Conservation (phyloP, 2,329 filamentous ascomycete species). For the Orbilia oligospora region DNA sequence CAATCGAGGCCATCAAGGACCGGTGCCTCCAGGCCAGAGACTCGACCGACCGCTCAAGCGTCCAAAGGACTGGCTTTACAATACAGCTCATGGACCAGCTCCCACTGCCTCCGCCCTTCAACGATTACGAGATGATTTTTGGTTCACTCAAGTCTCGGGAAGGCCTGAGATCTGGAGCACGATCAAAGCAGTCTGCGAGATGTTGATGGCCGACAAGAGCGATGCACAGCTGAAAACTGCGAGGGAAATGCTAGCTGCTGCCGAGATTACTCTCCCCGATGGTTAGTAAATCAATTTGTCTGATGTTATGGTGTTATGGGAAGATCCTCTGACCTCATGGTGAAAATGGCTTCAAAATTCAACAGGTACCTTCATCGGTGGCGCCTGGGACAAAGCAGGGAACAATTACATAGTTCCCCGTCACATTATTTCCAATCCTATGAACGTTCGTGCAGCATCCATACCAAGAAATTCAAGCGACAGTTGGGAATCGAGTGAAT, state of each 20-base stretch:
- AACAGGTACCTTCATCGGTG: constrained; percentile 27
- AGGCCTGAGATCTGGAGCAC: constrained; percentile 38
- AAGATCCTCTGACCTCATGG: constrained; percentile 20
- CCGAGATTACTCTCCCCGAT: constrained; percentile 48
- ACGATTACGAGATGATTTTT: constrained; percentile 38
- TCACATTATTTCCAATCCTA: constrained; percentile 40
- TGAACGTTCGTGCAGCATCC: constrained; percentile 27
- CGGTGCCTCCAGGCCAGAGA: constrained; percentile 23
- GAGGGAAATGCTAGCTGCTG: constrained; percentile 42
- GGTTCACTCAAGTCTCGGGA: constrained; percentile 40
- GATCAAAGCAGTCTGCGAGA: constrained; percentile 30
- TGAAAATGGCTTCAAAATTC: constrained; percentile 7
- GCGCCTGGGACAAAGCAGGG: constrained; percentile 36
- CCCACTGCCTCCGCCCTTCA: constrained; percentile 15
- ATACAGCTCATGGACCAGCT: constrained; percentile 6
- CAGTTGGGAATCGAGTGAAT: constrained; percentile 5
- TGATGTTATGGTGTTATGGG: constrained; percentile 11
- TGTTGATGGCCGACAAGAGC: constrained; percentile 33
- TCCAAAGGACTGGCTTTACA: constrained; percentile 23
- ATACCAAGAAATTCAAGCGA: constrained; percentile 25
- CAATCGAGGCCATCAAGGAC: constrained; percentile 4
- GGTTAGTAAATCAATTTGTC: constrained; percentile 27
- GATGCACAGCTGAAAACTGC: constrained; percentile 25
- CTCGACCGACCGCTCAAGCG: constrained; percentile 34
- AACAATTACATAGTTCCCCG: constrained; percentile 45